Conservation (phyloP, 1,139 yeast species). For the Yueomyces sp. region DNA sequence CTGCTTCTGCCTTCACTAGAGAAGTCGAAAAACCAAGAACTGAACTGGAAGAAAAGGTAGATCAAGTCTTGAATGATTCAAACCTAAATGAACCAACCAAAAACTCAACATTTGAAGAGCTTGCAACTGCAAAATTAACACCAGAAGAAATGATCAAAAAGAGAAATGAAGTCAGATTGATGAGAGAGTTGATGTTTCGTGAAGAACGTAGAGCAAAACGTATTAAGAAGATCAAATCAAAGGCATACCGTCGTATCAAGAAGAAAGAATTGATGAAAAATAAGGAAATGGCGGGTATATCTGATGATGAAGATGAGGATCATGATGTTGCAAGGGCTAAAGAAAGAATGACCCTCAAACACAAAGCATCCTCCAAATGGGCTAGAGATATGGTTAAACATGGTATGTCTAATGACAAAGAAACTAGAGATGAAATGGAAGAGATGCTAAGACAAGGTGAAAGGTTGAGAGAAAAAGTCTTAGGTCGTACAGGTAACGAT, state of each 20-base stretch:
- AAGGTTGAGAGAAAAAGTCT: slow-evolving; percentile 55
- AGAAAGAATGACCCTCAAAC: slow-evolving; percentile 86
- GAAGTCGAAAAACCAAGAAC: slow-evolving; percentile 36
- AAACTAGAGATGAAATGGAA: slow-evolving; percentile 78
- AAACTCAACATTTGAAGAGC: slow-evolving; percentile 75
- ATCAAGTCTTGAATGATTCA: slow-evolving; percentile 48
- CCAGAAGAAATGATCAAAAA: slow-evolving; percentile 70
- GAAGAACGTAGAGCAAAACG: slow-evolving; percentile 87
- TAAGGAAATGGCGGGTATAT: slow-evolving; percentile 56
- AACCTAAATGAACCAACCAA: slow-evolving; percentile 60
- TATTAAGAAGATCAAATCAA: slow-evolving; percentile 87
- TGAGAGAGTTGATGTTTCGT: slow-evolving; percentile 94
- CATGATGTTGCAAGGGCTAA: slow-evolving; percentile 65
- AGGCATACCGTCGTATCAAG: slow-evolving; percentile 73
- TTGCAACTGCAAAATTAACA: slow-evolving; percentile 70
- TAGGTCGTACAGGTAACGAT: slow-evolving; percentile 46
- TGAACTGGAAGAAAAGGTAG: slow-evolving; percentile 58
- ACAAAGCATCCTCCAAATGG: slow-evolving; percentile 82
- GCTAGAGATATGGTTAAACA: slow-evolving; percentile 83
- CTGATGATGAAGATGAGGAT: slow-evolving; percentile 43
- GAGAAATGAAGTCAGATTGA: slow-evolving; percentile 70
- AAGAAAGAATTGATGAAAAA: slow-evolving; percentile 73
- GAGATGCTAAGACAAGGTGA: slow-evolving; percentile 90
- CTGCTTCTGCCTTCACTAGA: slow-evolving; percentile 43
- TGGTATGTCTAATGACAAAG: slow-evolving; percentile 79